Evolutionary conservation across 495 filamentous ascomycete genomes (phyloP).

Genomic region (Diplogelasinospora grovesii): DNA sequence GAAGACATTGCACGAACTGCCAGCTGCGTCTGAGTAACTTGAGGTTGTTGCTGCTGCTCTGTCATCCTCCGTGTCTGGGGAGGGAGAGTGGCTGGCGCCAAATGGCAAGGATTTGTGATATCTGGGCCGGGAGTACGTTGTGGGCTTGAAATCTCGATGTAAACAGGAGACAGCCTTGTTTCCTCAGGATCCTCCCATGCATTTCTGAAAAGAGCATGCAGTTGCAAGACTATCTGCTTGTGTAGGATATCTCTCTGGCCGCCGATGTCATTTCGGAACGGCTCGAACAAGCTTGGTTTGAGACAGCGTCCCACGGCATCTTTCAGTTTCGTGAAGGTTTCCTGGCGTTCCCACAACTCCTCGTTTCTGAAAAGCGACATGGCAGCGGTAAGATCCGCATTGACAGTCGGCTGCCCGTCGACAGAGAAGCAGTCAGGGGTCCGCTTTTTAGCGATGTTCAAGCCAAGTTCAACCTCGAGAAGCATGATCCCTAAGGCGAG

Average conservation of each 20-base stretch:
- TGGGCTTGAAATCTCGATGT: background rate
- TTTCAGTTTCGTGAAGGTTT: background rate
- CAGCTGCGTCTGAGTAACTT: too few relatives aligned
- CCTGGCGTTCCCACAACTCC: background rate
- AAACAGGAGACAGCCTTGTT: background rate
- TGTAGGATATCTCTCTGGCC: background rate
- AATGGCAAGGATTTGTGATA: too few relatives aligned
- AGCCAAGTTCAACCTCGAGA: conserved; percentile 20
- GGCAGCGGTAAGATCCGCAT: conserved; percentile 14
- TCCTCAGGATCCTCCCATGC: background rate
- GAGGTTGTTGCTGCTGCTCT: too few relatives aligned
- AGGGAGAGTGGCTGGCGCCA: too few relatives aligned
- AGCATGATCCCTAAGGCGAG: conserved; percentile 21
- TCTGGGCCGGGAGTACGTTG: too few relatives aligned
- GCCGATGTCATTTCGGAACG: background rate
- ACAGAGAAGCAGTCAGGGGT: background rate
- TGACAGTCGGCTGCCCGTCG: conserved; percentile 12
- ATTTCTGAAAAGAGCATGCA: background rate
- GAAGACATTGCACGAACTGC: too few relatives aligned
- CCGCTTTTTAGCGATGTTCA: conserved; percentile 6
- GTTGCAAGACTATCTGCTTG: background rate
- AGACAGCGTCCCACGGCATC: background rate
- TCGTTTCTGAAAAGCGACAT: background rate
- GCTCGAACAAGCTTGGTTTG: background rate
- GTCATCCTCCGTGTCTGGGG: too few relatives aligned